phyloP scores from a whole-genome alignment of 164 flowering plant species.

The Echeveria elegans region DNA sequence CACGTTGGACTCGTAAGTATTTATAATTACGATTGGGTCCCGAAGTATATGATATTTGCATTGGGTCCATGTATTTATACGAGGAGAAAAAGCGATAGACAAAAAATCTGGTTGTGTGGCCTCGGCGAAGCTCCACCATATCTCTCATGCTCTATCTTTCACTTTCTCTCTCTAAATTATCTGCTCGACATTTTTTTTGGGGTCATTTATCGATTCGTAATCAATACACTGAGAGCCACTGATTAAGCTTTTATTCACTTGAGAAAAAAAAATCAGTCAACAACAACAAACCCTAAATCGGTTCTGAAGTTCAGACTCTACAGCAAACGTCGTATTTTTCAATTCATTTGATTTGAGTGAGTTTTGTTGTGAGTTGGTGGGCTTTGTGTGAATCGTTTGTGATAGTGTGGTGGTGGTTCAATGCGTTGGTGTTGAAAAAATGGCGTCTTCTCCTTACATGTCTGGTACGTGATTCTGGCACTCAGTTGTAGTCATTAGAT shows the following conservation, averaged over 20 bases:
- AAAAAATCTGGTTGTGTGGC: constrained; percentile 11
- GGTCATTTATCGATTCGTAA: not conserved
- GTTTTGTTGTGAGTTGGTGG: not conserved
- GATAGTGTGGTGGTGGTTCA: not conserved
- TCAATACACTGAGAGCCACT: not conserved
- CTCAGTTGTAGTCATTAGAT: not conserved
- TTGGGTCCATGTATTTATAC: not conserved
- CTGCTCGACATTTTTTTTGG: not conserved
- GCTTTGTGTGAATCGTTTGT: not conserved
- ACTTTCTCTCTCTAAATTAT: constrained; percentile 11
- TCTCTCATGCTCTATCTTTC: no score
- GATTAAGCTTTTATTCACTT: not conserved
- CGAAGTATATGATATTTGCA: no score
- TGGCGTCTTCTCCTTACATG: constrained; percentile 32
- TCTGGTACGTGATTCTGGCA: constrained; percentile 29
- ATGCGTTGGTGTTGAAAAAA: not conserved
- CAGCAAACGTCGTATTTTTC: not conserved
- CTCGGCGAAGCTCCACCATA: constrained; percentile 12
- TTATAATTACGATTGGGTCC: not conserved
- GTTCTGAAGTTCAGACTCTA: not conserved
- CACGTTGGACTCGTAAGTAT: no score
- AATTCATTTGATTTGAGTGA: not conserved
- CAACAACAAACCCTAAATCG: not conserved
- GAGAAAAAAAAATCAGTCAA: not conserved
- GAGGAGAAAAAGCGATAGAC: not conserved